Base-by-base conservation (phyloP, 2,329 filamentous ascomycete species). In the Fusarium sp. region DNA sequence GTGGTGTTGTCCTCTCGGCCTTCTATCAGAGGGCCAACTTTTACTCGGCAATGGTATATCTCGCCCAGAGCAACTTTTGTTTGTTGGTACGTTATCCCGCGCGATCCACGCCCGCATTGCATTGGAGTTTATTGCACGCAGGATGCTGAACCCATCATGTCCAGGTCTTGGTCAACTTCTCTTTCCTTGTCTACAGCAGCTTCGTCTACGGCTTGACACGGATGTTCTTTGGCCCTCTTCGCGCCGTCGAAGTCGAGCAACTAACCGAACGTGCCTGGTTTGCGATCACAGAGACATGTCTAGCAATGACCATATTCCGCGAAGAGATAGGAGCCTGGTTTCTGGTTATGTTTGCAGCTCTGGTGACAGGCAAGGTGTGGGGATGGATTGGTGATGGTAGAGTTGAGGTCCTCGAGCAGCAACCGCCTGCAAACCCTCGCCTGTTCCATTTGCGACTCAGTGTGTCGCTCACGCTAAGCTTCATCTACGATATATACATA, bases 211-310 rank as follows among this genome's bases (percentile, higher is more conserved):
- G 91, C 67, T 88, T 99, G 24, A 96, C 98, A 81, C 91, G 95
- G 77, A 86, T 98, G 58, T 94, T 97, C 80, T 99, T 95, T 79
- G 96, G 96, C 68, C 91, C 91, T 24, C 89, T 99, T 28, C 94
- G 97, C 75, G 92, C 95, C 31, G 94, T 97, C 85, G 96, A 99
- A 85, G 93, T 96, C 78, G 97, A 99, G 82, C 95, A 98, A 81
- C 89, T 99, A 20, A 98, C 97, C 80, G 96, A 99, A 82, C 95
- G 95, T 82, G 95, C 93, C 55, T 99, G 97, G 97, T 98, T 98
- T 80, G 95, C 96, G 42, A 93, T 98, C 44, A 97, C 95, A 51
- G 96, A 99, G 84, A 99, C 96, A 72, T 94, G 95, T 79, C 87
- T 99, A 72, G 96, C 96, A 35, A 98, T 99, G 95, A 98, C 96